A percentile compares a stretch with the other conserved stretches of the same genome.
phyloP scores from a whole-genome alignment of 495 filamentous ascomycete species.

The Apiosordaria backusii region DNA sequence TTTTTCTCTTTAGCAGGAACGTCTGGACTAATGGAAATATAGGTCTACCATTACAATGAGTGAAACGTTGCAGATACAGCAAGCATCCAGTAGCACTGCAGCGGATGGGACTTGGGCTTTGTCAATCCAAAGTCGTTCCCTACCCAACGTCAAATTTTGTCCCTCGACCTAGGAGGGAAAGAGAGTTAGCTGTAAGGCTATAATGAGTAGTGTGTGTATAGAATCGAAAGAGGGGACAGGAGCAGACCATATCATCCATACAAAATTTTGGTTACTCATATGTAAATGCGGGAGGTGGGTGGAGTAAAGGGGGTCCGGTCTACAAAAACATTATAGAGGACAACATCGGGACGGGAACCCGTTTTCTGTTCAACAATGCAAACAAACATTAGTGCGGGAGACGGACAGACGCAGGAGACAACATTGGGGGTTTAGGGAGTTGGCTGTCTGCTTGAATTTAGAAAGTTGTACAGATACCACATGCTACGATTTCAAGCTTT shows the following conservation, averaged over 20 bases:
- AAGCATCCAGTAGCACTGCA: neutral
- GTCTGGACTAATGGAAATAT: conserved; percentile 27
- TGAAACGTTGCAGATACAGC: conserved; percentile 39
- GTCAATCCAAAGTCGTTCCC: neutral
- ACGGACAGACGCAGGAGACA: no score
- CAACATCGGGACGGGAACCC: neutral
- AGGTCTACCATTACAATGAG: conserved; percentile 93
- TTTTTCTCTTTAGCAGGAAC: neutral
- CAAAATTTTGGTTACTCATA: neutral
- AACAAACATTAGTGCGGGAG: neutral
- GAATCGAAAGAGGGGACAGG: neutral
- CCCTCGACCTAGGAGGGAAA: neutral
- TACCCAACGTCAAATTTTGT: no score
- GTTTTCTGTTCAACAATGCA: neutral
- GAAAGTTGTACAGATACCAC: conserved; percentile 1
- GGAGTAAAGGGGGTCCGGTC: neutral
- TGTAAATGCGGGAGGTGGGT: neutral
- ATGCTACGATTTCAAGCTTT: neutral
- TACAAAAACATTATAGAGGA: neutral
- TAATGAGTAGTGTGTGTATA: neutral
- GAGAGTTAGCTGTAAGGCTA: neutral
- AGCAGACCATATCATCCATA: neutral
- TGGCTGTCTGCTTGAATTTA: neutral
- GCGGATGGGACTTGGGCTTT: neutral
- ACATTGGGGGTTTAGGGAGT: no score